These are phyloP conservation scores for Trypanosoma brucei DNA, from an alignment of 208 protist species.

Conservation along the genomic window DNA sequence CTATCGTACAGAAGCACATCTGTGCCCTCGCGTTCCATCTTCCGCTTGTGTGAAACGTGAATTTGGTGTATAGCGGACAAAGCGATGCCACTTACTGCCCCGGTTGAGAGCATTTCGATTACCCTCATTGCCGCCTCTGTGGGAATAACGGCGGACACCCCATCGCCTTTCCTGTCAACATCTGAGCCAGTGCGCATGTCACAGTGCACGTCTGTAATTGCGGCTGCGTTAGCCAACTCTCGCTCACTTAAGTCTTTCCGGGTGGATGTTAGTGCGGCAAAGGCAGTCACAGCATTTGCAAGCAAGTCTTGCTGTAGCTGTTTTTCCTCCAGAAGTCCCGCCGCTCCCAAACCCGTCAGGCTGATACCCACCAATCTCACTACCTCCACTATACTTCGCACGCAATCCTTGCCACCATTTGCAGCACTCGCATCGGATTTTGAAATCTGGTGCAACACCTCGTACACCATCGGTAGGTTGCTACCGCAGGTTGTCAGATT, in stretches of 20 bases:
- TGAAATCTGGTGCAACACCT: constrained; percentile 43
- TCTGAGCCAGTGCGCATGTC: neutral
- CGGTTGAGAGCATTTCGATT: constrained; percentile 44
- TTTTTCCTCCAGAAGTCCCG: constrained; percentile 28
- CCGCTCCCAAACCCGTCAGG: constrained; percentile 48
- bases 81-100: constrained; percentile 50
- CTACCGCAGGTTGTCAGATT: constrained; percentile 31
- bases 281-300: constrained; percentile 37
- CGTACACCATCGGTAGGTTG: constrained; percentile 71
- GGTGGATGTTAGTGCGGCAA: constrained; percentile 44
- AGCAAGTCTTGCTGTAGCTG: constrained; percentile 38
- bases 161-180: neutral
- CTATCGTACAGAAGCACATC: constrained; percentile 26
- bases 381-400: constrained; percentile 31
- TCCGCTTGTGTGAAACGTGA: constrained; percentile 30
- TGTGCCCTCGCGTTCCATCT: neutral
- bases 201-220: neutral
- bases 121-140: constrained; percentile 52
- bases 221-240: constrained; percentile 1
- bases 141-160: constrained; percentile 13
- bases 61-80: constrained; percentile 60
- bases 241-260: constrained; percentile 33
- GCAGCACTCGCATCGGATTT: neutral
- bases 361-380: constrained; percentile 43
- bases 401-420: constrained; percentile 1